Conservation (phyloP, 768 basidiomycete species). For the Rhodotorula graminis region DNA sequence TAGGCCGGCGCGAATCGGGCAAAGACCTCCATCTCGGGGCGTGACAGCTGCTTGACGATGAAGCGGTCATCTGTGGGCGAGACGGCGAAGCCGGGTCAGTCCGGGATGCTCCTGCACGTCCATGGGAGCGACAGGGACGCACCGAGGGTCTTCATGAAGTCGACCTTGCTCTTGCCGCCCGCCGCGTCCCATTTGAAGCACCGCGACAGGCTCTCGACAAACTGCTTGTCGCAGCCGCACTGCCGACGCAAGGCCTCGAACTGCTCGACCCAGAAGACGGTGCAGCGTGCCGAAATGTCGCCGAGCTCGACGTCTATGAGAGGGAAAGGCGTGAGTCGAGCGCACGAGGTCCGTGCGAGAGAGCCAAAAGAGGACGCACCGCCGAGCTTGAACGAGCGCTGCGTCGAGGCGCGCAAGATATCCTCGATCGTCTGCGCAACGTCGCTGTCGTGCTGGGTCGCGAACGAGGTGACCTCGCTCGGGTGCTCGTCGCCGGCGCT, state of each 20-base stretch:
- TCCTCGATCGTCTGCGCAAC: slow-evolving; percentile 17
- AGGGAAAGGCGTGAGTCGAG: slow-evolving; percentile 48
- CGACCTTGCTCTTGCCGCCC: slow-evolving; percentile 94
- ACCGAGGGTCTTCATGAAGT: slow-evolving; percentile 94
- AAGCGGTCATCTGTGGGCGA: slow-evolving; percentile 77
- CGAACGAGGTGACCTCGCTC: too few species aligned
- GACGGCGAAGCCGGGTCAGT: background rate
- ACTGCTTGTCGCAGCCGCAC: slow-evolving; percentile 89
- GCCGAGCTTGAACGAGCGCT: slow-evolving; percentile 27
- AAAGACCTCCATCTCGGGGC: slow-evolving; percentile 85
- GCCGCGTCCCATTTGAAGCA: slow-evolving; percentile 94
- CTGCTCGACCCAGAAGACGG: slow-evolving; percentile 91
- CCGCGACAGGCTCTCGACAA: slow-evolving; percentile 85
- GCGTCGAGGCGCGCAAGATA: slow-evolving; percentile 23
- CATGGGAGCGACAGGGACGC: slow-evolving; percentile 19
- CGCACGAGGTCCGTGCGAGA: background rate
- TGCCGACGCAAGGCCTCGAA: slow-evolving; percentile 88
- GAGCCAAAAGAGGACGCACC: background rate
- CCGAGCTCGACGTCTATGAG: slow-evolving; percentile 11
- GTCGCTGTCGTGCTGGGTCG: background rate
- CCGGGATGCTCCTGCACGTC: too few species aligned
- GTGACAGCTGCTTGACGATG: slow-evolving; percentile 93
- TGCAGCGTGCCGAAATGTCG: slow-evolving; percentile 53
- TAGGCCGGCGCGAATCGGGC: slow-evolving; percentile 95
- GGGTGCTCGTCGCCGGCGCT: background rate